Percentiles rank a stretch among this genome's conserved stretches.
Evolutionary conservation across 331 rosid genomes (phyloP).

Genomic region (Pyrus hybrid): DNA sequence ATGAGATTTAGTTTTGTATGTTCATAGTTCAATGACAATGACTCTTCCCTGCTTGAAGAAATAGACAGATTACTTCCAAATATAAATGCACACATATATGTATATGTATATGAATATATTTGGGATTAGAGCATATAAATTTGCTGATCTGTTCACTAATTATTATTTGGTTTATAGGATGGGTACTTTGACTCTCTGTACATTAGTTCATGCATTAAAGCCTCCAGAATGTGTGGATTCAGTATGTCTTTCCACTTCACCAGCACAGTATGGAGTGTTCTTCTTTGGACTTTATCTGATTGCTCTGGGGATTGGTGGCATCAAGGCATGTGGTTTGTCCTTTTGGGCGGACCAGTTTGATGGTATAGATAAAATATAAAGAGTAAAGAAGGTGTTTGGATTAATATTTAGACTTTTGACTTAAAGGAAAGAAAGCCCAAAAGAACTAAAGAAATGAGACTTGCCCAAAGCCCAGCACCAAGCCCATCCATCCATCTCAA

Average conservation of each 20-base stretch:
- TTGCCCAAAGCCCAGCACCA: no score
- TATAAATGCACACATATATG: neutral
- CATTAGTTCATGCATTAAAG: constrained; percentile 59
- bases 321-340: constrained; percentile 88
- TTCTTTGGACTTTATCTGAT: constrained; percentile 87
- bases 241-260: constrained; percentile 65
- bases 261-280: constrained; percentile 72
- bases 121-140: no score
- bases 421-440: no score
- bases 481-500: no score
- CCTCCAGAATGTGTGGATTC: constrained; percentile 61
- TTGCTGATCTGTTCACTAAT: neutral
- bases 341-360: constrained; percentile 99
- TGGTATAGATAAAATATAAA: constrained; percentile 82
- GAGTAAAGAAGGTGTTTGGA: constrained; percentile 80
- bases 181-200: constrained; percentile 90
- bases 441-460: no score
- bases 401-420: no score
- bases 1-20: no score
- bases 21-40: no score
- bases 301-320: constrained; percentile 95
- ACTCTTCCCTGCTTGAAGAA: no score
- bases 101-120: no score
- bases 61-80: no score
- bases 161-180: constrained; percentile 59